phyloP scores from a whole-genome alignment of 2,329 filamentous ascomycete genomes.

The Aspergillus floridensis region DNA sequence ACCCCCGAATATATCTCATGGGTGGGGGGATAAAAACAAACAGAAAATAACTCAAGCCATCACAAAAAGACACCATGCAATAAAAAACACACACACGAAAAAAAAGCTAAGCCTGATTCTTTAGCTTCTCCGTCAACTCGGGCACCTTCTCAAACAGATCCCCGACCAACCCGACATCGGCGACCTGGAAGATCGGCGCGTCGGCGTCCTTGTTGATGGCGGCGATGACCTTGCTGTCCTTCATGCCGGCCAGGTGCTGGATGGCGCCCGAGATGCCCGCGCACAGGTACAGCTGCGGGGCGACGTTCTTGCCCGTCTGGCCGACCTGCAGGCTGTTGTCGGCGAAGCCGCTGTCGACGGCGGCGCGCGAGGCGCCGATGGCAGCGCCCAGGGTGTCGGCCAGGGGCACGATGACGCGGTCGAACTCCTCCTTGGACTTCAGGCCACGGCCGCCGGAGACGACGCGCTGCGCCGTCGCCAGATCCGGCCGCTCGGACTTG shows the following conservation, averaged over 20 bases:
- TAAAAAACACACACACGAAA: background rate
- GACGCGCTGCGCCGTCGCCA: slow-evolving; percentile 82
- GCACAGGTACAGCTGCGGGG: slow-evolving; percentile 90
- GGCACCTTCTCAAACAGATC: slow-evolving; percentile 96
- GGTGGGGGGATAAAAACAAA: no score
- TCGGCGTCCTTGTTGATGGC: slow-evolving; percentile 98
- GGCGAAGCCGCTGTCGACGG: slow-evolving; percentile 94
- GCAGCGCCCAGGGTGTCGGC: slow-evolving; percentile 93
- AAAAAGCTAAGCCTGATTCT: slow-evolving; percentile 43
- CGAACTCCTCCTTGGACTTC: slow-evolving; percentile 98
- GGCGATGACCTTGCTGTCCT: slow-evolving; percentile 99
- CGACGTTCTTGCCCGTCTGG: slow-evolving; percentile 98
- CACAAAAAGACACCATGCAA: no score
- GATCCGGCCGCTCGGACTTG: slow-evolving; percentile 90
- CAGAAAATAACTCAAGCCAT: no score
- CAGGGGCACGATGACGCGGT: slow-evolving; percentile 84
- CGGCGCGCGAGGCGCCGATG: slow-evolving; percentile 89
- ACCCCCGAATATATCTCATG: no score
- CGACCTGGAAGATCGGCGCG: slow-evolving; percentile 97
- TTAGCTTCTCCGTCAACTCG: slow-evolving; percentile 93
- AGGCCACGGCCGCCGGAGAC: slow-evolving; percentile 92
- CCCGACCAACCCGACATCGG: slow-evolving; percentile 91
- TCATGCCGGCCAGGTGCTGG: slow-evolving; percentile 98
- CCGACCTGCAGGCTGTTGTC: slow-evolving; percentile 98
- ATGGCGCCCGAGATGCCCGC: slow-evolving; percentile 97